Conservation (phyloP, 805 yeast genomes). For the Wickerhamomyces bisporus region DNA sequence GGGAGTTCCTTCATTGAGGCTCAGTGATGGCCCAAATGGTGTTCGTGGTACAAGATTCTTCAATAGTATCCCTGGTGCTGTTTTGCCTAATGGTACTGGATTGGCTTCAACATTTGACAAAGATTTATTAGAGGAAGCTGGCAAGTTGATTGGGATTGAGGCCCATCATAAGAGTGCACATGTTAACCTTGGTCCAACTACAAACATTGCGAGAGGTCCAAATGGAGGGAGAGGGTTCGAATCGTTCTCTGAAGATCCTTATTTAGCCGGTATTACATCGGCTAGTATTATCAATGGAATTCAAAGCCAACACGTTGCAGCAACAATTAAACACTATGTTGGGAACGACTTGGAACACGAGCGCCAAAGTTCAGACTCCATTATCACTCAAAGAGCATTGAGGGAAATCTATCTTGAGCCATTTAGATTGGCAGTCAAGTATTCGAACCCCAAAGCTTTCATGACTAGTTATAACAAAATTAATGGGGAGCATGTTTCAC, state of each 20-base stretch:
- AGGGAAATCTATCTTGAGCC: constrained; percentile 55
- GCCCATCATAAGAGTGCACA: constrained; percentile 49
- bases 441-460: constrained; percentile 41
- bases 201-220: constrained; percentile 51
- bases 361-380: constrained; percentile 37
- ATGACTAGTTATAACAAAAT: constrained; percentile 57
- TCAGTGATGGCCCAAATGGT: constrained; percentile 60
- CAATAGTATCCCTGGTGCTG: constrained; percentile 45
- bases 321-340: constrained; percentile 54
- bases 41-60: constrained; percentile 50
- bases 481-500: constrained; percentile 50
- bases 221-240: constrained; percentile 60
- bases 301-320: constrained; percentile 43
- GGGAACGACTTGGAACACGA: constrained; percentile 54
- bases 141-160: constrained; percentile 47
- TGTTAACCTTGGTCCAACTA: constrained; percentile 41
- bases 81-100: constrained; percentile 56
- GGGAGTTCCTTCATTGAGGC: constrained; percentile 39
- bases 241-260: constrained; percentile 56
- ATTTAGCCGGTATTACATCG: constrained; percentile 38
- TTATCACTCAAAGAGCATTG: constrained; percentile 48
- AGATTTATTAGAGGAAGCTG: constrained; percentile 40
- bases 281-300: constrained; percentile 45
- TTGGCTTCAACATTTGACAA: constrained; percentile 50
- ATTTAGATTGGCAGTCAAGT: constrained; percentile 46